Evolutionary conservation across 306 rosid species (phyloP).

Genomic region (Glycine tomentella): DNA sequence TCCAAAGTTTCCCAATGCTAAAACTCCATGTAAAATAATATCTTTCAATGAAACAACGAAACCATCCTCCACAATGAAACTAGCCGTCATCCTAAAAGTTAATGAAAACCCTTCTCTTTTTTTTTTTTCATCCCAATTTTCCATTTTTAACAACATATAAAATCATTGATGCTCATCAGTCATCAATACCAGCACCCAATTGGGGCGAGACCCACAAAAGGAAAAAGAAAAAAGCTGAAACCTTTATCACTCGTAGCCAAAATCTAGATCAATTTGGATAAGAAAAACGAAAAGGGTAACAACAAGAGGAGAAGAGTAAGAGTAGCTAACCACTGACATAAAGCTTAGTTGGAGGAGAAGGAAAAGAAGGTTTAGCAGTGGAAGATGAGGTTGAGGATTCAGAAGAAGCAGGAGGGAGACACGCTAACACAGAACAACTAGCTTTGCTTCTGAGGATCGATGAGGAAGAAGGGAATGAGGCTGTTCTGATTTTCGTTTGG

Average conservation of each 20-base stretch:
- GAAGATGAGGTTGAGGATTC: conserved; percentile 48
- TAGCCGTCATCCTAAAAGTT: background rate
- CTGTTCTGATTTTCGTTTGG: background rate
- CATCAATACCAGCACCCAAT: conserved; percentile 6
- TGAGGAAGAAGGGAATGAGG: conserved; percentile 31
- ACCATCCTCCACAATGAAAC: conserved; percentile 27
- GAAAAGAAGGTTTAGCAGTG: background rate
- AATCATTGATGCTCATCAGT: conserved; percentile 18
- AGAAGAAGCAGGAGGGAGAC: conserved; percentile 54
- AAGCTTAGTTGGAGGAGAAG: conserved; percentile 66
- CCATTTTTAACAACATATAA: background rate
- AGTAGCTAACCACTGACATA: conserved; percentile 80
- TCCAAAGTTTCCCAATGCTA: background rate
- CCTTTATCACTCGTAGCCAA: conserved; percentile 4
- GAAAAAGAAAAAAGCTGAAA: conserved; percentile 15
- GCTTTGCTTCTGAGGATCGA: conserved; percentile 18
- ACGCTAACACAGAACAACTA: conserved; percentile 48
- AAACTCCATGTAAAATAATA: conserved; percentile 3
- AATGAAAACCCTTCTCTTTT: background rate
- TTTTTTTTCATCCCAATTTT: background rate
- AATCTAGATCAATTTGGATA: conserved; percentile 4
- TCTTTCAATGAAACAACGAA: background rate
- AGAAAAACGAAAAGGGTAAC: background rate
- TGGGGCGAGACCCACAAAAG: conserved; percentile 11
- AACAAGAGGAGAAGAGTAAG: background rate